phyloP scores from a whole-genome alignment of 2,329 filamentous ascomycete species.

The Paracoccidioides brasiliensis region DNA sequence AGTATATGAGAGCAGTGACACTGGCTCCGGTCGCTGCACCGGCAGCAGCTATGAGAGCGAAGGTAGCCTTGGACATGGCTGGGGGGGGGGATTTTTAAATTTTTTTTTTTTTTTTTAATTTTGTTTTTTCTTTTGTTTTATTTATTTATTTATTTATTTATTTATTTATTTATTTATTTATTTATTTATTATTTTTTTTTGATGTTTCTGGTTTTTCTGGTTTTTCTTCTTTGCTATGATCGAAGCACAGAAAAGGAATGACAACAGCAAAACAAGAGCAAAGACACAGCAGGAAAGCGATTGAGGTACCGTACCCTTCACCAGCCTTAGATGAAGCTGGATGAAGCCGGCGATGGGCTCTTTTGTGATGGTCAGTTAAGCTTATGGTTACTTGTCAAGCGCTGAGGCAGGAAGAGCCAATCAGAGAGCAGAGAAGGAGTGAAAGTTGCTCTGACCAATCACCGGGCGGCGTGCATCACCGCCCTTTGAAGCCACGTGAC shows the following conservation, averaged over 20 bases:
- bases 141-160: neutral
- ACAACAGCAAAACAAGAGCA: neutral
- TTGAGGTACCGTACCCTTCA: neutral
- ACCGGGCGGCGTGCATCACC: neutral
- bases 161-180: neutral
- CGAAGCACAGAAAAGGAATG: neutral
- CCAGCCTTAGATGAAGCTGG: neutral
- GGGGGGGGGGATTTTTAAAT: too few species aligned
- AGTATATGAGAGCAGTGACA: conserved; percentile 55
- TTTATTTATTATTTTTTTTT: neutral
- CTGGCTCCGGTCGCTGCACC: conserved; percentile 66
- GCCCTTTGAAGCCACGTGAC: too few species aligned
- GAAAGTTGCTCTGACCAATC: neutral
- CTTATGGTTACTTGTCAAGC: too few species aligned
- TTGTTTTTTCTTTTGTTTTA: neutral
- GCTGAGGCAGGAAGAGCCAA: conserved; percentile 11
- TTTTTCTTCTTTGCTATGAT: neutral
- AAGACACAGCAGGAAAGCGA: neutral
- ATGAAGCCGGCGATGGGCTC: neutral
- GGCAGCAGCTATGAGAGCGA: conserved; percentile 62
- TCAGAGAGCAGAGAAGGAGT: conserved; percentile 8
- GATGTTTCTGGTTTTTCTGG: neutral
- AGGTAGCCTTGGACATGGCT: conserved; percentile 62
- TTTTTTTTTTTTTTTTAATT: neutral
- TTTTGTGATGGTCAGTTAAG: too few species aligned